These are phyloP conservation scores for Microdochium trichocladiopsis DNA, from an alignment of 2,329 filamentous ascomycete genomes.

Conservation along the genomic window DNA sequence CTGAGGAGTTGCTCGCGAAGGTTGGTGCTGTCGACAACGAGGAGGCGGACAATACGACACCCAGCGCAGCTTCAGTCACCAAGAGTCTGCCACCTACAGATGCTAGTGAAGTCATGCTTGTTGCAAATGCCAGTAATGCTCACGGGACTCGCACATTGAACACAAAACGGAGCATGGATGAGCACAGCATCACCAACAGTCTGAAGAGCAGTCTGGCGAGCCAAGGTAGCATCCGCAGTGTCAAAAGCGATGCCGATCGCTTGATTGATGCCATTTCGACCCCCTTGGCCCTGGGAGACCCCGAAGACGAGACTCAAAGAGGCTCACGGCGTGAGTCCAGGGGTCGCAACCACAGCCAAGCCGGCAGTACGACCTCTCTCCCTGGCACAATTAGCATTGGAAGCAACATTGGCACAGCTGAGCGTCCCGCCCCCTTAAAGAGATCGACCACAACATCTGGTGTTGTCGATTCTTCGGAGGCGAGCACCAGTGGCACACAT, in stretches of 20 bases:
- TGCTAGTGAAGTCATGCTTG: slow-evolving; percentile 53
- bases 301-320: slow-evolving; percentile 12
- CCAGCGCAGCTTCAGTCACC: slow-evolving; percentile 22
- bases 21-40: slow-evolving; percentile 7
- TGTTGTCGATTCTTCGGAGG: background rate
- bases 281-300: slow-evolving; percentile 37
- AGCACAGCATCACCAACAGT: slow-evolving; percentile 33
- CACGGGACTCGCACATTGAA: slow-evolving; percentile 19
- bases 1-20: slow-evolving; percentile 25
- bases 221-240: slow-evolving; percentile 41
- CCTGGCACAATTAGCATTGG: slow-evolving; percentile 1
- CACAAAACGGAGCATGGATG: slow-evolving; percentile 28
- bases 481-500: slow-evolving; percentile 21
- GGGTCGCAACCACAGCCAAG: slow-evolving; percentile 5
- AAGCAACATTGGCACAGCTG: background rate
- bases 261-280: slow-evolving; percentile 67
- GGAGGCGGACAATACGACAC: slow-evolving; percentile 10
- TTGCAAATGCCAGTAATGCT: slow-evolving; percentile 19
- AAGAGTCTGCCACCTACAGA: slow-evolving; percentile 20
- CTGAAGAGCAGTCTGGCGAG: slow-evolving; percentile 34
- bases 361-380: slow-evolving; percentile 6
- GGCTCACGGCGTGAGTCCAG: slow-evolving; percentile 12
- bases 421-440: slow-evolving; percentile 2
- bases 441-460: slow-evolving; percentile 2
- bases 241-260: slow-evolving; percentile 58